A percentile compares a stretch with the other conserved stretches of the same genome.
These are phyloP conservation scores for Schizonepeta tenuifolia DNA, from an alignment of 257 asterid species.

Conservation along the genomic window DNA sequence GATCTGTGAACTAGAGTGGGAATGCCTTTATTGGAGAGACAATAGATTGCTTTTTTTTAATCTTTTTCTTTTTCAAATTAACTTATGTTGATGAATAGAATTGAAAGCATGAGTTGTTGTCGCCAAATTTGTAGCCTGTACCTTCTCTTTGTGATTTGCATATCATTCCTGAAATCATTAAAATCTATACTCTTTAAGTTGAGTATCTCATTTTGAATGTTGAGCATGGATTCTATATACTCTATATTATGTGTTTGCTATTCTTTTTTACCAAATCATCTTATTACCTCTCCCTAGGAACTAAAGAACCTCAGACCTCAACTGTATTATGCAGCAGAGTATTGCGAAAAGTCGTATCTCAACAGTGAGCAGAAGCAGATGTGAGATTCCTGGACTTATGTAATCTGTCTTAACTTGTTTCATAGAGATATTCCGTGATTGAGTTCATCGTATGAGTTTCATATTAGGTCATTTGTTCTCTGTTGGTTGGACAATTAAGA, in stretches of 20 bases:
- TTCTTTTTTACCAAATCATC: constrained; percentile 24
- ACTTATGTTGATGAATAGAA: not conserved
- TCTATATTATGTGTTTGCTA: not conserved
- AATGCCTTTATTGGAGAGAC: no score
- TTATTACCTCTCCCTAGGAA: constrained; percentile 56
- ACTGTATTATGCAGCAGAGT: constrained; percentile 94
- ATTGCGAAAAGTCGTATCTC: constrained; percentile 87
- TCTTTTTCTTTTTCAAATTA: not conserved
- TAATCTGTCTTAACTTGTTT: constrained; percentile 22
- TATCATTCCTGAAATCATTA: not conserved
- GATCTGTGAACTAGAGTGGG: no score
- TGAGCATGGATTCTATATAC: not conserved
- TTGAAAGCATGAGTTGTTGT: not conserved
- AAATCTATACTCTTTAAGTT: not conserved
- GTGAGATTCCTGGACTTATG: constrained; percentile 46
- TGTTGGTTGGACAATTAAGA: constrained; percentile 4
- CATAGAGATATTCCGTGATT: constrained; percentile 14
- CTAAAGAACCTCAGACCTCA: constrained; percentile 93
- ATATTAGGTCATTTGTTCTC: constrained; percentile 8
- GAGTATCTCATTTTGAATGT: not conserved
- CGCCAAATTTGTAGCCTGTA: not conserved
- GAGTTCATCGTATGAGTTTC: constrained; percentile 14
- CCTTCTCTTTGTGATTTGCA: not conserved
- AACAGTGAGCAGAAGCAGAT: constrained; percentile 90
- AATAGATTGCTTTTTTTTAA: not conserved